Base-by-base conservation (phyloP, 1,284 basidiomycete species). In the Leccinum cinnamomeum region DNA sequence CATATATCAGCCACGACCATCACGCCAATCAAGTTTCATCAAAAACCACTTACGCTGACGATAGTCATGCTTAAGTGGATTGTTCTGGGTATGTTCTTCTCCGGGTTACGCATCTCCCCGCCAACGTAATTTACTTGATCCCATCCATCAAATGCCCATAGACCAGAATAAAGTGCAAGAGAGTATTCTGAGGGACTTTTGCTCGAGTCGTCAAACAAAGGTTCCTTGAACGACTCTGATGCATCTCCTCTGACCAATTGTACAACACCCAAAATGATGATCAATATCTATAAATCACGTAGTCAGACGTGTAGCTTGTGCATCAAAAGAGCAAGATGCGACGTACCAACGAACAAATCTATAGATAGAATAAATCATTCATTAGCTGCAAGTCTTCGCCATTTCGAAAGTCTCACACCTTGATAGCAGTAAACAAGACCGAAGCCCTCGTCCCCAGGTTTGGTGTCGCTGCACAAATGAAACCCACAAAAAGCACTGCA, bases 131-230 rank as follows among this genome's bases (percentile, higher is more conserved):
- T 90, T 16, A 85, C 87, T 76, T 91, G 90, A 71, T 95, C 94
- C 93, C 95, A 98, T 0, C 96, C 95, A 73, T 96, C 94, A 70
- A 94, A 95, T 2, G 95, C 95, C 95, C 95, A 99, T 2, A 99
- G 78, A 0, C 95, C 95, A 11, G 94, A 97, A 77, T 98, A 99
- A 3, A 98, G 78, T 0, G 97, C 97, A 11, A 99, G 81, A 4
- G 97, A 95, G 76, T 95, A 99, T 3, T 88, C 81, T 3, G 93
- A 90, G 1, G 93, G 91, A 62, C 90, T 91, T 7, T 74, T 84
- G 59, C 90, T 92, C 3, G 94, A 90, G 2, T 85, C 89, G 7
- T 81, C 78, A 68, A 97, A 98, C 16, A 94, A 71, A 35, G 89
- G 81, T 56, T 82, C 79, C 55, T 77, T 82, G 53, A 93, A 79